phyloP scores from a whole-genome alignment of 2,329 filamentous ascomycete species.

The Aspergillus piperis region DNA sequence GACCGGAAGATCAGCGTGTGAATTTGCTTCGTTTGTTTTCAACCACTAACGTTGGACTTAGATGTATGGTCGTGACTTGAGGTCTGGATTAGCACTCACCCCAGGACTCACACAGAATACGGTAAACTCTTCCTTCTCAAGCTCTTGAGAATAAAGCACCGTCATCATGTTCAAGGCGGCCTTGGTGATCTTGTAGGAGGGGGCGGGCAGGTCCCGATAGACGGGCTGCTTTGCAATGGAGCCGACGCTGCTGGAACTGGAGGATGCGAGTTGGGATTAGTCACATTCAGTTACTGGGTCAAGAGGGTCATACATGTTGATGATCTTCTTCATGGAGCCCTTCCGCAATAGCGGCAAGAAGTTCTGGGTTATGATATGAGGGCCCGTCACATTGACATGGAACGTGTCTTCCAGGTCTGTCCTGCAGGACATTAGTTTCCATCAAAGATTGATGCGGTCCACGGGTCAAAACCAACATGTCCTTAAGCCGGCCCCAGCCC shows the following conservation, averaged over 20 bases:
- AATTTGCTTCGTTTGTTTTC: conserved; percentile 47
- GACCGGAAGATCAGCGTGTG: conserved; percentile 45
- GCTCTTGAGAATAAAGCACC: conserved; percentile 30
- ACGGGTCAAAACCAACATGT: conserved; percentile 24
- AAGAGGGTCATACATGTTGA: conserved; percentile 45
- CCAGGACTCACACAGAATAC: conserved; percentile 48
- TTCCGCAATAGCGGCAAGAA: conserved; percentile 44
- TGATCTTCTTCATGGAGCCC: conserved; percentile 45
- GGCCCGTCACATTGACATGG: conserved; percentile 44
- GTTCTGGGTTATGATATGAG: conserved; percentile 42
- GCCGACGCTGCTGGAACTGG: conserved; percentile 46
- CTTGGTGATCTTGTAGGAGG: conserved; percentile 51
- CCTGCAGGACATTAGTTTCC: conserved; percentile 17
- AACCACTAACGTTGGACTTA: conserved; percentile 42
- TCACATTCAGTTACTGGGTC: neutral
- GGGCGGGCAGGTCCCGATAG: conserved; percentile 26
- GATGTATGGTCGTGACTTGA: neutral
- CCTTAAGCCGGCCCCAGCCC: conserved; percentile 17
- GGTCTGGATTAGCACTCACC: conserved; percentile 34
- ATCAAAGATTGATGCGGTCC: neutral
- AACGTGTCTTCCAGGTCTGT: conserved; percentile 44
- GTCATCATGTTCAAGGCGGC: conserved; percentile 53
- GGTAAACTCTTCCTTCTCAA: conserved; percentile 44
- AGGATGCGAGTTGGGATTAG: neutral
- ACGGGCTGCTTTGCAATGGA: conserved; percentile 38